Base-by-base conservation (phyloP, 169 alveolate genomes). In the Nephromyces sp. region DNA sequence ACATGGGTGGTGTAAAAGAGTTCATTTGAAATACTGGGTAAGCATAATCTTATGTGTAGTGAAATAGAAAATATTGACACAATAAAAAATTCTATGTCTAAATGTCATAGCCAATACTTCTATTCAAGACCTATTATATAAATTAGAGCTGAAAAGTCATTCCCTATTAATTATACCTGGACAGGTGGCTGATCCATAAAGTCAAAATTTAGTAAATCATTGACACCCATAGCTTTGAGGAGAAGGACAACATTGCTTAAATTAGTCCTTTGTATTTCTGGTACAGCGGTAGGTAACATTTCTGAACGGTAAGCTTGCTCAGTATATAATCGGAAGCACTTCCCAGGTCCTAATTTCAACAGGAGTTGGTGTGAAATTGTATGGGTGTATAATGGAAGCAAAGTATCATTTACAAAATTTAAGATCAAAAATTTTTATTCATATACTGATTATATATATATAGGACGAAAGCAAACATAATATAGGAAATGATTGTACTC, bases 301-400 rank as follows among this genome's bases (percentile, higher is more conserved):
- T 98, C 99, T 68, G 90, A 92, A 65, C 93, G 88, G 85, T 90
- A 98, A 6, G 99, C 97, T 29, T 86, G 92, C 87, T 95, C 99
- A 6, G 99, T 97, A 86, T 98, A 98, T n/a, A 98, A 86, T 6
- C 99, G 83, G 84, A 91, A 98, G 80, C 99, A 98, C 90, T 98
- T 98, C 6, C 99, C 99, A 0, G 99, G 99, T 0, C 98, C 99
- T 1, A 99, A 94, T 74, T n/a, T n/a, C n/a, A n/a, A n/a, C n/a
- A n/a, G n/a, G n/a, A n/a, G n/a, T n/a, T n/a, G n/a, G n/a, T n/a
- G n/a, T n/a, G n/a, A n/a, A n/a, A n/a, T n/a, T n/a, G n/a, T n/a
- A n/a, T n/a, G n/a, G n/a, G n/a, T n/a, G n/a, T n/a, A n/a, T n/a
- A n/a, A n/a, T n/a, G n/a, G n/a, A n/a, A n/a, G n/a, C n/a, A n/a